Evolutionary conservation across 257 asterid genomes (phyloP), one percentile per base, ranked within the genome.

Genomic region (Solanum habrochaites): DNA sequence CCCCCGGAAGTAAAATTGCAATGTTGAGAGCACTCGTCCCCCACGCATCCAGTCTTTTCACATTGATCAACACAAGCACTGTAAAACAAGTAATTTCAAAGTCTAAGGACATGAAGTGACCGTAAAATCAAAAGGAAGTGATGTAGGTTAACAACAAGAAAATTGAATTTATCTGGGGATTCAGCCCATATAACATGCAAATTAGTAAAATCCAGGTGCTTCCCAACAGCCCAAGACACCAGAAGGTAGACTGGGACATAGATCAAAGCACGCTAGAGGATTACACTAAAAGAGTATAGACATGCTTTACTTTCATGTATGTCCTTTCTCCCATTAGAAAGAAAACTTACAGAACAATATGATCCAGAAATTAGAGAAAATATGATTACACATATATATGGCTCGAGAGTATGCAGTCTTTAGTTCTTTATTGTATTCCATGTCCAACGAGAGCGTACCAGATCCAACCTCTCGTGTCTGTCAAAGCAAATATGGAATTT

Each of bases 31-130:
- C 98, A 96, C 87, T 90, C 89, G 70, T 86, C 87, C 90, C 94
- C 98, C 87, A 93, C 97, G 62, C 99, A 95, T 86, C 98, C 98
- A 88, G 95, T 96, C 92, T 95, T 92, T 95, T 94, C 94, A 89
- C 98, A 96, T 82, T 95, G 92, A 85, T 86, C 89, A 86, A 95
- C 89, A 86, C 98, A 95, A 87, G 87, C 89, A 95, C 99, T 93
- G 92, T 58, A 32, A 90, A 85, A 87, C 47, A 87, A 90, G 85
- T 71, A 89, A 88, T 74, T 86, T 42, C 70, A 70, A 49, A 85
- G 70, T 86, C 87, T 8, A 56, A 80, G 69, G 83, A 1, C 40
- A 45, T 45, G 83, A 43, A 78, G 66, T 78, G 84, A 78, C 18
- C 12, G 21, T 49, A 49, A 47, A 1, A 80, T 29, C 69, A 80